Base-by-base conservation (phyloP, 1,284 basidiomycete species). In the Bondarzewia mesenterica region DNA sequence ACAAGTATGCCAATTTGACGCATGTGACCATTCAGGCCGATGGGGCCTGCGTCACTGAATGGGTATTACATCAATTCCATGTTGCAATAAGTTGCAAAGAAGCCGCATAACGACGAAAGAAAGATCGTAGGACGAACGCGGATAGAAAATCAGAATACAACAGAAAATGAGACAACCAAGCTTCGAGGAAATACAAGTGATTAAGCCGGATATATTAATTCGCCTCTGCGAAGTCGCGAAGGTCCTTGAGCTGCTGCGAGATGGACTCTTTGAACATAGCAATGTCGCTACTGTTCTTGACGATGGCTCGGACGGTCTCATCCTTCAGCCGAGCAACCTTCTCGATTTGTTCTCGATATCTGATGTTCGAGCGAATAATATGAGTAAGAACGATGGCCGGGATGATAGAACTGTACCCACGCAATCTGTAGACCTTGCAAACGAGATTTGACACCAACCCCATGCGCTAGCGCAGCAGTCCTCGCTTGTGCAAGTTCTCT, bases 211-310 rank as follows among this genome's bases (percentile, higher is more conserved):
- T 57, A 68, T 51, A 54, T 64, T 66, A 69, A 48, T 68, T 70
- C 20, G 74, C 71, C 57, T 86, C 83, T 7, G 82, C 81, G 59
- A 81, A 82, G 50, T 81, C 77, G 54, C 75, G 73, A 35, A 89
- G 67, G 55, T 81, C 75, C 55, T 75, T 72, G 29, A 89, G 69
- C 55, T 82, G 78, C 49, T 74, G 74, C 36, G 85, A 84, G 14
- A 88, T 78, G 51, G 83, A 80, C 50, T 82, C 77, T 64, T 88
- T 88, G 69, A 89, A 88, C 57, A 78, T 72, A 22, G 80, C 82
- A 40, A 87, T 84, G 48, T 89, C 86, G 53, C 82, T 83, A 58
- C 82, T 83, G 62, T 82, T 88, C 70, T 87, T 88, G 52, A 85
- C 74, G 52, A 89, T 85, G n/a, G 81, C 81, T 1, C 84, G 77